Percentiles rank a stretch among this genome's conserved stretches.
Conservation (phyloP, 805 yeast species). For the Candida taoyuanica region DNA sequence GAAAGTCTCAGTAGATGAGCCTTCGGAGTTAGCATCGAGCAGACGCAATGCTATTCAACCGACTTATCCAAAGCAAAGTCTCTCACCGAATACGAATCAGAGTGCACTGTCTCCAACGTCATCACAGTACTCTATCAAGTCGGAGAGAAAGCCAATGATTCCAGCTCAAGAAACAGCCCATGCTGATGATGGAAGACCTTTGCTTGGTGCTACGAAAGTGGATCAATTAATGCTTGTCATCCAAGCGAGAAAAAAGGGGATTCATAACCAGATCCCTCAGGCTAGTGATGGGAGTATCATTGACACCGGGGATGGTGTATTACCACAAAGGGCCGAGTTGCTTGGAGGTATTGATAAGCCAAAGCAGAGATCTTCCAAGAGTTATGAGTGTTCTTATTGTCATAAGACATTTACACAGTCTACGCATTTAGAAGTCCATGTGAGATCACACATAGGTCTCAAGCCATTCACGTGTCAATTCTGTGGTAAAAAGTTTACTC, state of each 20-base stretch:
- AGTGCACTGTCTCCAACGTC: constrained; percentile 11
- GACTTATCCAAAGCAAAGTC: constrained; percentile 7
- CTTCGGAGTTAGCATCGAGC: neutral
- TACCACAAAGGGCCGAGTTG: constrained; percentile 57
- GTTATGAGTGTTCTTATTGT: constrained; percentile 73
- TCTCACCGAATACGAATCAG: constrained; percentile 6
- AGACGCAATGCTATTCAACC: constrained; percentile 17
- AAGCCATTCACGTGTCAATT: constrained; percentile 77
- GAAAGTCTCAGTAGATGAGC: constrained; percentile 4
- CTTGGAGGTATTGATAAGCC: constrained; percentile 82
- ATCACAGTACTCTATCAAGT: constrained; percentile 15
- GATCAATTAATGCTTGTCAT: constrained; percentile 89
- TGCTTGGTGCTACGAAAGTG: constrained; percentile 81
- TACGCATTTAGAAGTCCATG: constrained; percentile 89
- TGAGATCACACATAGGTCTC: constrained; percentile 80
- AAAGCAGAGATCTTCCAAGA: constrained; percentile 39
- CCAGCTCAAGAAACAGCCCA: constrained; percentile 44
- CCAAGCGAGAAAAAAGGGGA: constrained; percentile 80
- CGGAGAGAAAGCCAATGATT: constrained; percentile 29
- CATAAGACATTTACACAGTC: constrained; percentile 77
- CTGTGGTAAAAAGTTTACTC: constrained; percentile 81
- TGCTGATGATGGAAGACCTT: constrained; percentile 61
- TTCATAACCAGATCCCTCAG: constrained; percentile 57
- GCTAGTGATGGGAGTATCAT: constrained; percentile 67
- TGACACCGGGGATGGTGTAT: constrained; percentile 44